Percentiles rank a stretch among this genome's conserved stretches.
phyloP scores from a whole-genome alignment of 768 basidiomycete genomes.

The Gymnopilus dilepis region DNA sequence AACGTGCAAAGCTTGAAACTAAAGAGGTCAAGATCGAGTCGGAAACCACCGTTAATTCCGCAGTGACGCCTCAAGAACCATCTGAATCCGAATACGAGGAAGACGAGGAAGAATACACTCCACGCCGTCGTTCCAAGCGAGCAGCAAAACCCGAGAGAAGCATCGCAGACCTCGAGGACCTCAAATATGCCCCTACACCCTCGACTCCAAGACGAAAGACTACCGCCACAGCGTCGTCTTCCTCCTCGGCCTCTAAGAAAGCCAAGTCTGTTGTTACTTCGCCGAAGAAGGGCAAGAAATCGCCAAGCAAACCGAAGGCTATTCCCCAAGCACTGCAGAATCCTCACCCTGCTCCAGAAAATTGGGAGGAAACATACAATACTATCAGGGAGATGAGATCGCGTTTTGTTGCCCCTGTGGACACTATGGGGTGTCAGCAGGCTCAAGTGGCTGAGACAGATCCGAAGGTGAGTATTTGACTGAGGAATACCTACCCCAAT shows the following conservation, averaged over 20 bases:
- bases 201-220: conserved; percentile 14
- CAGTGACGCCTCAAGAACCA: background rate
- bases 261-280: conserved; percentile 19
- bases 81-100: background rate
- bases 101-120: background rate
- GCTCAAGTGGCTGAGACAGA: conserved; percentile 68
- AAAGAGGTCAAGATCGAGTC: background rate
- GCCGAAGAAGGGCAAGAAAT: conserved; percentile 21
- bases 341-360: conserved; percentile 70
- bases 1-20: conserved; percentile 18
- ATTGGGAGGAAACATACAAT: conserved; percentile 74
- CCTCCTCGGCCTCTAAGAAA: conserved; percentile 38
- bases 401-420: conserved; percentile 81
- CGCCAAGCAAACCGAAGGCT: conserved; percentile 59
- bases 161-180: conserved; percentile 27
- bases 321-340: conserved; percentile 57
- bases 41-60: background rate
- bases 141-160: conserved; percentile 14
- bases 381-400: conserved; percentile 79
- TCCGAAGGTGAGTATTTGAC: conserved; percentile 56
- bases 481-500: background rate
- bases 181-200: conserved; percentile 14
- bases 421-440: conserved; percentile 88
- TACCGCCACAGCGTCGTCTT: background rate
- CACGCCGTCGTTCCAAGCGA: conserved; percentile 20